These are phyloP conservation scores for Takakia lepidozioides DNA, from an alignment of 225 moss, liverwort and hornwort genomes.

Conservation along the genomic window DNA sequence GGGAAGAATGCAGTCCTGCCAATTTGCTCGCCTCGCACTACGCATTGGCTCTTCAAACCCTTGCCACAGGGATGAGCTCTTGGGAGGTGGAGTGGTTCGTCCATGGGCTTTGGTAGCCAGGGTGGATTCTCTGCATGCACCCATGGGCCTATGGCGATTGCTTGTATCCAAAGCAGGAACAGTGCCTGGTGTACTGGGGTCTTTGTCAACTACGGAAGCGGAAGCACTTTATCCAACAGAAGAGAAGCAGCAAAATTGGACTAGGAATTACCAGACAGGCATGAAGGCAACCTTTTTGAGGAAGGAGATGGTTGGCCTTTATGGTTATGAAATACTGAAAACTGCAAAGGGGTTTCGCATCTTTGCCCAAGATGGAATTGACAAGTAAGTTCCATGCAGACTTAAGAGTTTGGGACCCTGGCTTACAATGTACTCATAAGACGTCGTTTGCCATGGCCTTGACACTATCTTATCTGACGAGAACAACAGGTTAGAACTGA, in stretches of 20 bases:
- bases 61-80: conserved; percentile 29
- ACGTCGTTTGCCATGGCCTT: not conserved
- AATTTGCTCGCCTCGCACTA: conserved; percentile 32
- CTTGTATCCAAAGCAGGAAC: conserved; percentile 44
- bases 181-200: conserved; percentile 19
- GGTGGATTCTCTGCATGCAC: conserved; percentile 11
- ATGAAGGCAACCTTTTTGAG: conserved; percentile 29
- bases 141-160: conserved; percentile 15
- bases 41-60: conserved; percentile 22
- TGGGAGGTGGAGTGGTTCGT: conserved; percentile 17
- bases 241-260: conserved; percentile 24
- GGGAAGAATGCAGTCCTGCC: conserved; percentile 41
- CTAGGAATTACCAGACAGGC: conserved; percentile 26
- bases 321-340: conserved; percentile 48
- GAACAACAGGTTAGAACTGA: not conserved
- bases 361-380: conserved; percentile 60
- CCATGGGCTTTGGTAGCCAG: conserved; percentile 14
- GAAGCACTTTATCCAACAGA: conserved; percentile 22
- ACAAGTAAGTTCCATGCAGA: conserved; percentile 24
- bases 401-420: not conserved
- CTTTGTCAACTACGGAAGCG: conserved; percentile 27
- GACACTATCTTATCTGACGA: not conserved
- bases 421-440: not conserved
- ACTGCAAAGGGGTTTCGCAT: conserved; percentile 51
- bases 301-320: conserved; percentile 52